Conservation (phyloP, 306 rosid genomes). For the Morella rubra region DNA sequence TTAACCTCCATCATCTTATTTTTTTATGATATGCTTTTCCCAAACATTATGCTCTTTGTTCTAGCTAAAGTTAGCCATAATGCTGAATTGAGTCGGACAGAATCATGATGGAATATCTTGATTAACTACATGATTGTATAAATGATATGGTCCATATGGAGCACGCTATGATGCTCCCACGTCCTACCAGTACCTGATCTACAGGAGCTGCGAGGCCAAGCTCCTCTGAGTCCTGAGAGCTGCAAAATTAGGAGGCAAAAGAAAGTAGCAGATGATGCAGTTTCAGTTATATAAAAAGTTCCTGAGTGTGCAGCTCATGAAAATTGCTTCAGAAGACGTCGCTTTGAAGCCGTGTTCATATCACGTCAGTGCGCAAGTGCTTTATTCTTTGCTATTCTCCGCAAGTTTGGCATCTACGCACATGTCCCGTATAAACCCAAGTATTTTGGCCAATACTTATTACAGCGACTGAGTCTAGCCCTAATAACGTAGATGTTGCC, state of each 20-base stretch:
- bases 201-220: background rate
- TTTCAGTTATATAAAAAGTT: no score
- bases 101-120: conserved; percentile 19
- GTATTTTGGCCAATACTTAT: no score
- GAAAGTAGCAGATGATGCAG: no score
- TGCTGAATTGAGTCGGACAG: background rate
- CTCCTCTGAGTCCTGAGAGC: background rate
- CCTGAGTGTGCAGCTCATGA: no score
- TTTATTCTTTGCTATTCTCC: no score
- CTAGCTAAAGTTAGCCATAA: background rate
- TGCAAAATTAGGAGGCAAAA: background rate
- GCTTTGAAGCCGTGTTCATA: no score
- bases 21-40: conserved; percentile 32
- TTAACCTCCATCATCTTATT: conserved; percentile 9
- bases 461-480: no score
- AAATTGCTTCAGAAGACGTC: no score
- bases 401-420: no score
- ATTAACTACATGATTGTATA: background rate
- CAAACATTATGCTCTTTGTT: conserved; percentile 33
- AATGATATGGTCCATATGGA: background rate
- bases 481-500: no score
- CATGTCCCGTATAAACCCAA: no score
- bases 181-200: background rate
- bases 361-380: no score
- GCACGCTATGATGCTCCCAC: background rate